Percentiles rank a stretch among this genome's conserved stretches.
Conservation (phyloP, 768 basidiomycete genomes). For the Russula griseocarnosa region DNA sequence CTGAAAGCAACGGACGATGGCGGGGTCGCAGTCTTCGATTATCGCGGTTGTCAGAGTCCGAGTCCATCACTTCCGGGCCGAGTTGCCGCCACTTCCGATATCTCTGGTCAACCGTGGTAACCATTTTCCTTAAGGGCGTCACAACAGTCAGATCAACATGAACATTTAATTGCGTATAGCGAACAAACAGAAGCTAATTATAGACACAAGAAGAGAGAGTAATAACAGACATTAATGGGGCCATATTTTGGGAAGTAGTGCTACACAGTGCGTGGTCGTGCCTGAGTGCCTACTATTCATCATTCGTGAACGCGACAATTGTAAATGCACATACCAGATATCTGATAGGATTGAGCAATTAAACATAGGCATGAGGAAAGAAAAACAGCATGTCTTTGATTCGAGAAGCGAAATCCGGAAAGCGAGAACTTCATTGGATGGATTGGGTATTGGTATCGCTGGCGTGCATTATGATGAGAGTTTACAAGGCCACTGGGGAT, state of each 20-base stretch:
- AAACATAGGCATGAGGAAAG: conserved; percentile 7
- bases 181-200: conserved; percentile 4
- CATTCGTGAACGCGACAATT: neutral
- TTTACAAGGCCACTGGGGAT: neutral
- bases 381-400: neutral
- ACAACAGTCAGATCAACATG: neutral
- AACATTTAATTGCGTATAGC: neutral
- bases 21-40: conserved; percentile 9
- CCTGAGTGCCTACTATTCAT: conserved; percentile 1
- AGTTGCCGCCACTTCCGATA: neutral
- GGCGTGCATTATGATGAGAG: neutral
- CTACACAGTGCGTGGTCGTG: neutral
- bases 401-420: neutral
- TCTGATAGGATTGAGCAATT: conserved; percentile 27
- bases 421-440: neutral
- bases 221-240: neutral
- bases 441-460: conserved; percentile 18
- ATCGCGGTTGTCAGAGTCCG: conserved; percentile 5
- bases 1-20: neutral
- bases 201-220: neutral
- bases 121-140: neutral
- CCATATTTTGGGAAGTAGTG: conserved; percentile 1
- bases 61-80: conserved; percentile 17
- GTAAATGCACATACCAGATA: conserved; percentile 17
- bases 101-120: neutral